These are phyloP conservation scores for Neopestalotiopsis sp. DNA, from an alignment of 2,329 filamentous ascomycete genomes.

Conservation along the genomic window DNA sequence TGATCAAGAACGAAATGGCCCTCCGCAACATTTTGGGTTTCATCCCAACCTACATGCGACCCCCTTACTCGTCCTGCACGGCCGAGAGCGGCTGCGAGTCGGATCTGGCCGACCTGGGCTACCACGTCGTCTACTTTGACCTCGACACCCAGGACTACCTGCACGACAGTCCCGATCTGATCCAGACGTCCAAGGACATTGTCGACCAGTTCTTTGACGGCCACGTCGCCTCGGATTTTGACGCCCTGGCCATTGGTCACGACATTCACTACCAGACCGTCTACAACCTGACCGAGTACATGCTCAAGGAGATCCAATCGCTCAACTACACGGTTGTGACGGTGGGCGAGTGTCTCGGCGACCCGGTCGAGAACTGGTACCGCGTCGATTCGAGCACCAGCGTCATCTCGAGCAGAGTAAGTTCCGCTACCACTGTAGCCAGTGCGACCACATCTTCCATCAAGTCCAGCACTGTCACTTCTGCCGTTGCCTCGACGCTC, in stretches of 20 bases:
- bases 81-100: constrained; percentile 37
- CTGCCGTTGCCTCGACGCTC: constrained; percentile 18
- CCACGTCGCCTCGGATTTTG: constrained; percentile 31
- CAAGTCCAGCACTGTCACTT: constrained; percentile 24
- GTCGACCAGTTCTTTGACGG: constrained; percentile 52
- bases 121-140: constrained; percentile 62
- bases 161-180: constrained; percentile 50
- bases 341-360: constrained; percentile 52
- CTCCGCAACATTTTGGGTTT: constrained; percentile 60
- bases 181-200: constrained; percentile 52
- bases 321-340: constrained; percentile 46
- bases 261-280: constrained; percentile 57
- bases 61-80: constrained; percentile 52
- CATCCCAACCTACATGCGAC: constrained; percentile 58
- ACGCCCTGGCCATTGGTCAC: constrained; percentile 59
- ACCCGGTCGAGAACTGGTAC: constrained; percentile 51
- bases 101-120: constrained; percentile 49
- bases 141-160: constrained; percentile 68
- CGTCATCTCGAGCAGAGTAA: constrained; percentile 10
- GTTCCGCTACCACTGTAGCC: not conserved
- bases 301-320: constrained; percentile 36
- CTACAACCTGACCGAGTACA: constrained; percentile 42
- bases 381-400: constrained; percentile 5
- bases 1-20: constrained; percentile 61
- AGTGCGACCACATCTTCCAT: constrained; percentile 7